Conservation (phyloP, 176 grass and related monocot species). For the Triticum aestivum region DNA sequence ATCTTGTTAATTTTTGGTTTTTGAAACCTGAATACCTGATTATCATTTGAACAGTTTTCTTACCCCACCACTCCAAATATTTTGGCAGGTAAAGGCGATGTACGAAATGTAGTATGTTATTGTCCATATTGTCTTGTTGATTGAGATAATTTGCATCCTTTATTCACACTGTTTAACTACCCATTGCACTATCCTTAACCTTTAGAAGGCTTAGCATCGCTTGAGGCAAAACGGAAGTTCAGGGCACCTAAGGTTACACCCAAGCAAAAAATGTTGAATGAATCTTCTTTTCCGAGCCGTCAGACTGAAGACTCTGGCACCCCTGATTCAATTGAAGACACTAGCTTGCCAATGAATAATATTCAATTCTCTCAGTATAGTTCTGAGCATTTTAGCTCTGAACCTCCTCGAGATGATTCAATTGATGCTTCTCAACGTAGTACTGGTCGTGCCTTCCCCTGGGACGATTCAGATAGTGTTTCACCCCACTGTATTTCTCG, state of each 20-base stretch:
- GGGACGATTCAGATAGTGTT: conserved; percentile 28
- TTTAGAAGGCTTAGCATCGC: conserved; percentile 75
- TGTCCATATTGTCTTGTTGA: background rate
- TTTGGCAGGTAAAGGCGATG: background rate
- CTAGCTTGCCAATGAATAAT: conserved; percentile 44
- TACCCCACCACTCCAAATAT: background rate
- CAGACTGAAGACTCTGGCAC: conserved; percentile 49
- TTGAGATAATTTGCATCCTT: conserved; percentile 20
- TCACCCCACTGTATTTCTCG: conserved; percentile 37
- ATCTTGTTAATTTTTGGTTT: background rate
- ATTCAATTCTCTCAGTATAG: conserved; percentile 49
- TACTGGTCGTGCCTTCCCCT: conserved; percentile 4
- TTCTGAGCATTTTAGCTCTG: conserved; percentile 40
- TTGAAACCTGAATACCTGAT: conserved; percentile 2
- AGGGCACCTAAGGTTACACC: conserved; percentile 71
- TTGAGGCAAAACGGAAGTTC: conserved; percentile 93
- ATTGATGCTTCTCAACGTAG: conserved; percentile 28
- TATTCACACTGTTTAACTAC: background rate
- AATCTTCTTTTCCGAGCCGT: conserved; percentile 38
- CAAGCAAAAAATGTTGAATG: conserved; percentile 46
- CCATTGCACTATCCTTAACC: conserved; percentile 58
- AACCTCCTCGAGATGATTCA: conserved; percentile 21
- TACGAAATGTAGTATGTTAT: background rate
- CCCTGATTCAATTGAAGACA: conserved; percentile 57
- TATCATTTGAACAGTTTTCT: conserved; percentile 11